These are phyloP conservation scores for Trametes cubensis DNA, from an alignment of 768 basidiomycete species.

Conservation along the genomic window DNA sequence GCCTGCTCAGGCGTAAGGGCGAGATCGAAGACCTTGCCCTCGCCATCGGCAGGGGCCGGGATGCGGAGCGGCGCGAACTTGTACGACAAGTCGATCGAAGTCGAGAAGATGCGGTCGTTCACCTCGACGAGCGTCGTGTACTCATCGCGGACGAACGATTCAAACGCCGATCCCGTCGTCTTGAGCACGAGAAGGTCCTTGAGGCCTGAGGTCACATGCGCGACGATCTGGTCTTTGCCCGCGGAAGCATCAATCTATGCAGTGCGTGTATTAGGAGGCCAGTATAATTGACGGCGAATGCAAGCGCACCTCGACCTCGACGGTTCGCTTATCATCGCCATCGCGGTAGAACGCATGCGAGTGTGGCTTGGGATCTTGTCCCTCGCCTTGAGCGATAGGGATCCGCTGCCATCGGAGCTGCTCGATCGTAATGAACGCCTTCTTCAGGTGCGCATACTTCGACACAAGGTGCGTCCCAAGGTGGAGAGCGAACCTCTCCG, in stretches of 20 bases:
- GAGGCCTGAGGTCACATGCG: conserved; percentile 67
- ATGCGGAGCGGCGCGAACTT: conserved; percentile 56
- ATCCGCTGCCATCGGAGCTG: conserved; percentile 87
- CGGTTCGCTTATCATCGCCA: conserved; percentile 84
- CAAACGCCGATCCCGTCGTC: conserved; percentile 84
- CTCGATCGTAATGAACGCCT: conserved; percentile 71
- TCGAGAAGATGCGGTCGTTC: conserved; percentile 88
- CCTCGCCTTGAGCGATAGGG: conserved; percentile 37
- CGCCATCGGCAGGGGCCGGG: conserved; percentile 50
- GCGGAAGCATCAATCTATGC: conserved; percentile 64
- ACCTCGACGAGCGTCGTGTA: conserved; percentile 87
- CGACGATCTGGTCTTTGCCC: conserved; percentile 65
- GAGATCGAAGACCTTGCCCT: conserved; percentile 52
- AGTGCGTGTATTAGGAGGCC: background rate
- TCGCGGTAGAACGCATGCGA: conserved; percentile 84
- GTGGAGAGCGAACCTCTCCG: conserved; percentile 87
- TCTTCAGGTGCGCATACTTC: conserved; percentile 76
- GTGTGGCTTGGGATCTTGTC: conserved; percentile 52
- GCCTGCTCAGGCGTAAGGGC: conserved; percentile 26
- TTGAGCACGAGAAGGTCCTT: conserved; percentile 90
- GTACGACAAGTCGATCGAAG: conserved; percentile 79
- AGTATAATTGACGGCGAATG: background rate
- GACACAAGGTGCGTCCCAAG: conserved; percentile 81
- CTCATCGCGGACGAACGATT: conserved; percentile 79
- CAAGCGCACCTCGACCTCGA: conserved; percentile 41